These are phyloP conservation scores for Saccharomycopsis sp. DNA, from an alignment of 805 yeast genomes.

Conservation along the genomic window DNA sequence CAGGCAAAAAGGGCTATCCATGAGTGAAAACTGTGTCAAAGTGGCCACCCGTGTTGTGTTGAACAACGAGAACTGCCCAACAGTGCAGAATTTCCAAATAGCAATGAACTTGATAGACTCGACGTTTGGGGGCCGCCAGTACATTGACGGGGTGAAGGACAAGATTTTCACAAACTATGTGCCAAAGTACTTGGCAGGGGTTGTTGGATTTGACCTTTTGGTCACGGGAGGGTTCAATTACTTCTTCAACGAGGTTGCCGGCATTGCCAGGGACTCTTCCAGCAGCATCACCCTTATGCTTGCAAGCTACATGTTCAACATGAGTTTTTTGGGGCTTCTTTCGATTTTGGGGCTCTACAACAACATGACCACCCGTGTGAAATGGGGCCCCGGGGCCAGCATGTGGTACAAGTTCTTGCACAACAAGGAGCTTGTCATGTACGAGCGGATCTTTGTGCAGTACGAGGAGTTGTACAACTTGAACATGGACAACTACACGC, in stretches of 20 bases:
- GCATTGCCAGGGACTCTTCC: constrained; percentile 12
- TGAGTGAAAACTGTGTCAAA: constrained; percentile 14
- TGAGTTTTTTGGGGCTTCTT: constrained; percentile 15
- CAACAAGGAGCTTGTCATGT: constrained; percentile 27
- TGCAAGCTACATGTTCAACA: constrained; percentile 20
- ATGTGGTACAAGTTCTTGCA: constrained; percentile 26
- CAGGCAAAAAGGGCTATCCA: neutral
- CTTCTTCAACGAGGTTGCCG: constrained; percentile 4
- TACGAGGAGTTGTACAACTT: constrained; percentile 37
- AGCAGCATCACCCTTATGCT: constrained; percentile 17
- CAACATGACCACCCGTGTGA: constrained; percentile 16
- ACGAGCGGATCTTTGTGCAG: constrained; percentile 31
- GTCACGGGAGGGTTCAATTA: constrained; percentile 4
- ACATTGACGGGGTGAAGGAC: constrained; percentile 7
- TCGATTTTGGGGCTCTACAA: constrained; percentile 15
- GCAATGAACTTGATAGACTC: constrained; percentile 12
- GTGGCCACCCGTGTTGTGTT: constrained; percentile 18
- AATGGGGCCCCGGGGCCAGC: constrained; percentile 31
- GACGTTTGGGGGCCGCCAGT: constrained; percentile 15
- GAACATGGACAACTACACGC: constrained; percentile 33
- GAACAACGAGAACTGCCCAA: constrained; percentile 7
- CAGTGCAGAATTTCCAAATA: constrained; percentile 18
- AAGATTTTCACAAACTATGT: constrained; percentile 11
- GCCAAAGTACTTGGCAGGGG: constrained; percentile 14
- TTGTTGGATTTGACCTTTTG: constrained; percentile 10